phyloP scores from a whole-genome alignment of 345 rosid genomes.

The Eucalyptus erythrocorys region DNA sequence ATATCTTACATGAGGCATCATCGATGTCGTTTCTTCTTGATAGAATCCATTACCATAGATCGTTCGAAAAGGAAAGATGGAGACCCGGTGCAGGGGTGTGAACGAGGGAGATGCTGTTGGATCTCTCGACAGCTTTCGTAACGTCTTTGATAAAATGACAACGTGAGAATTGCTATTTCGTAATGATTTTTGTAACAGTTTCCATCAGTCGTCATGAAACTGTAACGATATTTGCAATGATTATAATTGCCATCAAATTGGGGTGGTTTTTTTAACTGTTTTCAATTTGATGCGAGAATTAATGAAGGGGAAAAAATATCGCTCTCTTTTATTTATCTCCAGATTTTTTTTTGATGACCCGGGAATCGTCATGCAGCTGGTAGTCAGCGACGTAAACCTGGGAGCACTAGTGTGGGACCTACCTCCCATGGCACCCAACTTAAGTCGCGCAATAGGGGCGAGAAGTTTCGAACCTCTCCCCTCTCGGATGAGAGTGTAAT shows the following conservation, averaged over 20 bases:
- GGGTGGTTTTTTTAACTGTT: neutral
- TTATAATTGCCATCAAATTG: neutral
- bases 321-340: accelerated
- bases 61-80: neutral
- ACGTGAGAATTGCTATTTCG: accelerated
- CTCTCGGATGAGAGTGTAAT: too few relatives aligned
- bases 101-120: neutral
- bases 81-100: neutral
- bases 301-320: neutral
- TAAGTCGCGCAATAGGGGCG: too few relatives aligned
- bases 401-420: too few relatives aligned
- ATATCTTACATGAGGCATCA: neutral
- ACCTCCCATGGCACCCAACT: too few relatives aligned
- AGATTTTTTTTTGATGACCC: too few relatives aligned
- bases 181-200: neutral
- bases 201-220: accelerated
- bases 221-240: neutral
- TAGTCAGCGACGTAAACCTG: too few relatives aligned
- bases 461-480: too few relatives aligned
- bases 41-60: neutral
- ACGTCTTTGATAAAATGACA: neutral
- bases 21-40: neutral
- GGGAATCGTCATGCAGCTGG: too few relatives aligned
- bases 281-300: accelerated
- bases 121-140: neutral